Conservation (phyloP, 176 grass and related monocot species). For the Chloris gayana region DNA sequence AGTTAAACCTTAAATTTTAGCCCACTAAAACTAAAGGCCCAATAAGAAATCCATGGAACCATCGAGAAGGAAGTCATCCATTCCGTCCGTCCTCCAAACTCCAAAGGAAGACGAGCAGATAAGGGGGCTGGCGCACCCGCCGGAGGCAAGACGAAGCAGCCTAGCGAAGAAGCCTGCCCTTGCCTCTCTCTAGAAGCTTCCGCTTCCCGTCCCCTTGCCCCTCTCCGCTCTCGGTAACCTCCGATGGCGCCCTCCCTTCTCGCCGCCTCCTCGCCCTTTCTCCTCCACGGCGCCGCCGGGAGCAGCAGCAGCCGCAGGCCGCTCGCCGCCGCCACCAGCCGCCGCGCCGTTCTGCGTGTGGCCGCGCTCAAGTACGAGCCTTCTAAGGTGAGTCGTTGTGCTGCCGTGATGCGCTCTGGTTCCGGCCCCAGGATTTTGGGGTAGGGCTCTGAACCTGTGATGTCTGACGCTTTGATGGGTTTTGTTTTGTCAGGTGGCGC, state of each 20-base stretch:
- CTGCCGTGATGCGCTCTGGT: not conserved
- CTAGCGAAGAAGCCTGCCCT: not conserved
- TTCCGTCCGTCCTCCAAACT: too few relatives aligned
- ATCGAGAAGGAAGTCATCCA: slow-evolving; percentile 34
- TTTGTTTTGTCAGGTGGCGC: slow-evolving; percentile 58
- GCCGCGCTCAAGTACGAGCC: slow-evolving; percentile 74
- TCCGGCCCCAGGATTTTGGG: not conserved
- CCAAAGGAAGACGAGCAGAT: slow-evolving; percentile 11
- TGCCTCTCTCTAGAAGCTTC: slow-evolving; percentile 32
- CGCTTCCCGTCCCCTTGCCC: not conserved
- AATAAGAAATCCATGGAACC: not conserved
- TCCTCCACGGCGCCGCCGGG: slow-evolving; percentile 38
- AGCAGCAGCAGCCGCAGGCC: slow-evolving; percentile 13
- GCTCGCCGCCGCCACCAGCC: slow-evolving; percentile 21
- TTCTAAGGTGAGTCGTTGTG: slow-evolving; percentile 54
- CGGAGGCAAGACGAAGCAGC: not conserved
- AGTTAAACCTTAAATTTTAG: not conserved
- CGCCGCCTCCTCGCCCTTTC: slow-evolving; percentile 47
- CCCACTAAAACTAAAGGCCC: not conserved
- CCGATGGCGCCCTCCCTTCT: slow-evolving; percentile 58
- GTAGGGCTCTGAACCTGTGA: slow-evolving; percentile 12
- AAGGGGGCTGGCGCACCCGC: not conserved
- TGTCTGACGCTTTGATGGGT: slow-evolving; percentile 9
- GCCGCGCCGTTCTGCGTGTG: slow-evolving; percentile 41
- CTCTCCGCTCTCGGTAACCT: not conserved